These are phyloP conservation scores for Pseudogymnoascus sp. DNA, from an alignment of 2,329 filamentous ascomycete genomes.

Conservation along the genomic window DNA sequence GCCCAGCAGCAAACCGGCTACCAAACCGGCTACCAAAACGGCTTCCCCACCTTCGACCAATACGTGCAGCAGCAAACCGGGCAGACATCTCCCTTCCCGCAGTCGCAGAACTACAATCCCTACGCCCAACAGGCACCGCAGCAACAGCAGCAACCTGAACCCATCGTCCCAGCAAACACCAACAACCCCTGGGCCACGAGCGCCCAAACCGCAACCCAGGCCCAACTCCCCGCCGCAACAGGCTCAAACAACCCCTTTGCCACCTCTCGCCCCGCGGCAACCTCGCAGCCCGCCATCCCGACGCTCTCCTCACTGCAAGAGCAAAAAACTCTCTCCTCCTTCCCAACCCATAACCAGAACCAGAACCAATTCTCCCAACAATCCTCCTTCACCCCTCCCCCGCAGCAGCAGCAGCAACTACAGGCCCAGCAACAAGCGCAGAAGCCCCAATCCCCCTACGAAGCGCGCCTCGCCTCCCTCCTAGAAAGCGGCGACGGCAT, in stretches of 20 bases:
- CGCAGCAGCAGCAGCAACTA: slow-evolving; percentile 33
- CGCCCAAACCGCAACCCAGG: slow-evolving; percentile 46
- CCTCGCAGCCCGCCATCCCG: slow-evolving; percentile 40
- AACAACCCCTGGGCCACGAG: slow-evolving; percentile 88
- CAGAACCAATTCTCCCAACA: slow-evolving; percentile 38
- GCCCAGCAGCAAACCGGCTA: slow-evolving; percentile 42
- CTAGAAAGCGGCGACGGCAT: slow-evolving; percentile 83
- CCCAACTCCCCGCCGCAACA: slow-evolving; percentile 74
- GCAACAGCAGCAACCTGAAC: slow-evolving; percentile 46
- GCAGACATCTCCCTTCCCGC: not conserved
- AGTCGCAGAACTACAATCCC: slow-evolving; percentile 45
- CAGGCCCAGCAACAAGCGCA: slow-evolving; percentile 32
- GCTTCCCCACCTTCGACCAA: slow-evolving; percentile 64
- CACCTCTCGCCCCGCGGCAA: slow-evolving; percentile 38
- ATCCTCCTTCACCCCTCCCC: slow-evolving; percentile 37
- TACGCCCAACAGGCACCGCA: slow-evolving; percentile 39
- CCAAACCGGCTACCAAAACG: slow-evolving; percentile 60
- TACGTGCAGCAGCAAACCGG: slow-evolving; percentile 46
- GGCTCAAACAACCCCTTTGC: slow-evolving; percentile 98
- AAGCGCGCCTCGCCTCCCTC: slow-evolving; percentile 75
- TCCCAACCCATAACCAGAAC: not conserved
- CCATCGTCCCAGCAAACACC: slow-evolving; percentile 64
- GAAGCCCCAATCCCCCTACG: slow-evolving; percentile 52
- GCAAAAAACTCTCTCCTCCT: slow-evolving; percentile 61
- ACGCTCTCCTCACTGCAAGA: slow-evolving; percentile 71